Percentiles rank a stretch among this genome's conserved stretches.
Evolutionary conservation across 1,284 basidiomycete species (phyloP).

Genomic region (Anthracocystis panici-leucophaei): DNA sequence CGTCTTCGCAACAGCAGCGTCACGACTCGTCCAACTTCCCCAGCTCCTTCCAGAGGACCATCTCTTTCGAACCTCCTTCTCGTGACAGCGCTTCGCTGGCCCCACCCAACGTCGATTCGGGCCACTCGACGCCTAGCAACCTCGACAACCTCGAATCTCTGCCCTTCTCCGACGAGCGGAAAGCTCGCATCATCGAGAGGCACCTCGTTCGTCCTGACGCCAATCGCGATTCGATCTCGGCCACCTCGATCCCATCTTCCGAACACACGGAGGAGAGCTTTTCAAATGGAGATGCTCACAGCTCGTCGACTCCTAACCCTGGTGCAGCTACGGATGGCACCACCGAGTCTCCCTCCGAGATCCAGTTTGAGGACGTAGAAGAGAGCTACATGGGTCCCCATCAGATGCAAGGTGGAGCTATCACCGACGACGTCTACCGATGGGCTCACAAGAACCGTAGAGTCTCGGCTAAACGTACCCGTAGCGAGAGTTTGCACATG

Average conservation of each 20-base stretch:
- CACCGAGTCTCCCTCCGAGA: conserved; percentile 23
- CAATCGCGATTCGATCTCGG: conserved; percentile 48
- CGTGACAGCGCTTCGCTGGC: conserved; percentile 43
- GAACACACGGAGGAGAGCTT: conserved; percentile 35
- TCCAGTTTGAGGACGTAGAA: conserved; percentile 32
- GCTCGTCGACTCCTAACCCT: conserved; percentile 21
- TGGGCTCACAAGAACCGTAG: conserved; percentile 68
- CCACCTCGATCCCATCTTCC: conserved; percentile 33
- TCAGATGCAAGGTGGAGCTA: conserved; percentile 66
- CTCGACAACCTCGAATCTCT: conserved; percentile 56
- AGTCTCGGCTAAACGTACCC: conserved; percentile 41
- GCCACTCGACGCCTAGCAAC: conserved; percentile 52
- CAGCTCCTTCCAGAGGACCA: conserved; percentile 25
- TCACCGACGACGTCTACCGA: conserved; percentile 67
- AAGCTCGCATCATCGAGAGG: conserved; percentile 60
- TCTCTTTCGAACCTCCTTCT: conserved; percentile 39
- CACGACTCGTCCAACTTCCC: conserved; percentile 27
- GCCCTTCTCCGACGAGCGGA: conserved; percentile 62
- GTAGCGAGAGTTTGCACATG: conserved; percentile 64
- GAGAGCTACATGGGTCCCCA: conserved; percentile 65
- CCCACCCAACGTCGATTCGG: conserved; percentile 41
- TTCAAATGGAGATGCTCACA: conserved; percentile 17
- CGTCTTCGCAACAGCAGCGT: conserved; percentile 41
- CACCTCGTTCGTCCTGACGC: conserved; percentile 50
- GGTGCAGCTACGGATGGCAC: conserved; percentile 5